phyloP scores from a whole-genome alignment of 805 yeast species.

The Lipomyces yamadae region DNA sequence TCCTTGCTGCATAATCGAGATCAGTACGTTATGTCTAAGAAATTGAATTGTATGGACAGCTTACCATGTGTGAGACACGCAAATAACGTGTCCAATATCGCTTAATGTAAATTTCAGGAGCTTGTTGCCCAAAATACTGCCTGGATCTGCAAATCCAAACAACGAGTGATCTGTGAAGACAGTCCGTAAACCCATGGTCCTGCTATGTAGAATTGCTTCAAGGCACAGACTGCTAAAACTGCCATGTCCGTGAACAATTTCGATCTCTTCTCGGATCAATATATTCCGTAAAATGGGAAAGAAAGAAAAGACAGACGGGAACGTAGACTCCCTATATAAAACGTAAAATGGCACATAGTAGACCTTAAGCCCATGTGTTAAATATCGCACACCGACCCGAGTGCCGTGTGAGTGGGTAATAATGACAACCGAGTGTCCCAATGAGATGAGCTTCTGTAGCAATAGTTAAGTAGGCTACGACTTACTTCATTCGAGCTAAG shows the following conservation, averaged over 20 bases:
- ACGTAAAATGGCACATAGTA: conserved; percentile 85
- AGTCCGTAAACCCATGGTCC: conserved; percentile 89
- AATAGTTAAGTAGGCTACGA: not conserved
- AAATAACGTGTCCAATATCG: conserved; percentile 90
- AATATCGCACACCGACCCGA: conserved; percentile 77
- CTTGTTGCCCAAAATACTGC: conserved; percentile 84
- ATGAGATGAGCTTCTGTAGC: conserved; percentile 38
- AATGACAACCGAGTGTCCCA: conserved; percentile 51
- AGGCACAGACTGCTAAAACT: conserved; percentile 84
- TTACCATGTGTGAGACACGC: conserved; percentile 84
- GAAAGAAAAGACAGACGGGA: conserved; percentile 86
- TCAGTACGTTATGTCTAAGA: too few species aligned
- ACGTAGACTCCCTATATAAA: conserved; percentile 79
- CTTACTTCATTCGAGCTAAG: not conserved
- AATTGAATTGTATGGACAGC: not conserved
- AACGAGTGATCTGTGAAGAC: conserved; percentile 95
- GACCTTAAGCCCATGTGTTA: conserved; percentile 90
- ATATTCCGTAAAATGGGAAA: conserved; percentile 87
- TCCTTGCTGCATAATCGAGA: conserved; percentile 64
- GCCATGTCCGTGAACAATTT: conserved; percentile 95
- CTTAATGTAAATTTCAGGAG: conserved; percentile 78
- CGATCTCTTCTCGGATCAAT: conserved; percentile 79
- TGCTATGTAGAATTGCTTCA: conserved; percentile 88
- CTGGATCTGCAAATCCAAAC: conserved; percentile 89
- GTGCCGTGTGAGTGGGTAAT: conserved; percentile 88